Conservation (phyloP, 371 early-diverging fungal genomes). For the Rhizopus microsporus region DNA sequence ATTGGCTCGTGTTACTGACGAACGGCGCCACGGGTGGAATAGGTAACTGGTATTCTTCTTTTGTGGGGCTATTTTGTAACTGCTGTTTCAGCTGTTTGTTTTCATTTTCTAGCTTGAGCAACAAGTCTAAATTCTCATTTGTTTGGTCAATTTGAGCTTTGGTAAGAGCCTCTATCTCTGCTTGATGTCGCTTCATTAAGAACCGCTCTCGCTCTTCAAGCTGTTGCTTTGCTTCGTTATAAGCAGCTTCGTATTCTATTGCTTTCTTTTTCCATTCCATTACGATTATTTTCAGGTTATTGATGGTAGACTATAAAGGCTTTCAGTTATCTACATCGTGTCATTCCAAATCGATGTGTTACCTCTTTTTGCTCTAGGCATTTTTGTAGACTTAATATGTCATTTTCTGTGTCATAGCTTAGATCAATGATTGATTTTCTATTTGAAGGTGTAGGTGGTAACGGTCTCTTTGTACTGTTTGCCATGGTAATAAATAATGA, state of each 20-base stretch:
- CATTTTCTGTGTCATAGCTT: slow-evolving; percentile 8
- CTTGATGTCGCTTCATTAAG: slow-evolving; percentile 20
- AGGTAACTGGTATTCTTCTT: slow-evolving; percentile 1
- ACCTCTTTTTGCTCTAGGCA: slow-evolving; percentile 23
- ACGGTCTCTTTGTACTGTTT: slow-evolving; percentile 6
- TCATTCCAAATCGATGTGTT: background rate
- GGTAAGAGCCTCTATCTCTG: slow-evolving; percentile 21
- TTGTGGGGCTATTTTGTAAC: background rate
- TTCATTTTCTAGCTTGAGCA: slow-evolving; percentile 18
- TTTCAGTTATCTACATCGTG: too few species aligned
- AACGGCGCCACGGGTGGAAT: too few species aligned
- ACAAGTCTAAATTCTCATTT: slow-evolving; percentile 20
- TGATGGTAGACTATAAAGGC: slow-evolving; percentile 6
- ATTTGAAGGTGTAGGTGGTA: slow-evolving; percentile 21
- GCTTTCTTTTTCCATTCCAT: slow-evolving; percentile 28
- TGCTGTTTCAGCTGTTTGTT: slow-evolving; percentile 13
- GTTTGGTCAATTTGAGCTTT: slow-evolving; percentile 18
- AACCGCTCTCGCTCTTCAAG: slow-evolving; percentile 19
- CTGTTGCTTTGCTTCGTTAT: slow-evolving; percentile 6
- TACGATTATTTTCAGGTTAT: slow-evolving; percentile 20
- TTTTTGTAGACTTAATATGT: slow-evolving; percentile 14
- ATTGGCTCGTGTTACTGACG: slow-evolving; percentile 10
- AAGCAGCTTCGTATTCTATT: slow-evolving; percentile 13
- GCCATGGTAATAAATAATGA: too few species aligned
- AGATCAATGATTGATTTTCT: slow-evolving; percentile 19